Evolutionary conservation across 202 grass and related monocot species (phyloP).

Genomic region (Zoysia matrella): DNA sequence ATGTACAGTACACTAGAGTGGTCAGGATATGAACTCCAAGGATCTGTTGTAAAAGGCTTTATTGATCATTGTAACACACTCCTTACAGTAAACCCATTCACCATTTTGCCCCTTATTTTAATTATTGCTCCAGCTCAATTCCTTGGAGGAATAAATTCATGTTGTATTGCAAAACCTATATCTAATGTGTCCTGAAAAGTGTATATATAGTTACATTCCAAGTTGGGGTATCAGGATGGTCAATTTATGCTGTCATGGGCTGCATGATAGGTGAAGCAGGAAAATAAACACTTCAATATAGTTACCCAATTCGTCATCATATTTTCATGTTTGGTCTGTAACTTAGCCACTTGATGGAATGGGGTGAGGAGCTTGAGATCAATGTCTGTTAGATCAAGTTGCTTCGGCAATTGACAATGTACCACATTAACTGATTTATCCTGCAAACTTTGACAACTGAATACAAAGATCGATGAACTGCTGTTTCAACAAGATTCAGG

Average conservation of each 20-base stretch:
- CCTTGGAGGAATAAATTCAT: slow-evolving; percentile 38
- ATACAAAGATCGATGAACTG: too few species aligned
- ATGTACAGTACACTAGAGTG: slow-evolving; percentile 87
- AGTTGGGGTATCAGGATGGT: background rate
- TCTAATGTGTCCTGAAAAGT: background rate
- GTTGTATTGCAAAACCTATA: background rate
- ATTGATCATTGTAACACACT: slow-evolving; percentile 52
- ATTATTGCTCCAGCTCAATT: slow-evolving; percentile 15
- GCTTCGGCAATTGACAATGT: background rate
- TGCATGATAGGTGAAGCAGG: background rate
- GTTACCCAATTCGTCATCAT: background rate
- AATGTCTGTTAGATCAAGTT: background rate
- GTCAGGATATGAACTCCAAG: slow-evolving; percentile 55
- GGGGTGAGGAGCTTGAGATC: background rate
- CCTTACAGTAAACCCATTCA: slow-evolving; percentile 56
- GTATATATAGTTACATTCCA: background rate
- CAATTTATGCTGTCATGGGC: too few species aligned
- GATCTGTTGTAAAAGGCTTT: slow-evolving; percentile 59
- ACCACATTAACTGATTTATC: background rate
- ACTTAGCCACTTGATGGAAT: background rate
- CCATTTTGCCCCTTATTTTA: background rate
- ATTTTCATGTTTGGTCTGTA: background rate
- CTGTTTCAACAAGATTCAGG: too few species aligned
- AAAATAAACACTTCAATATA: background rate
- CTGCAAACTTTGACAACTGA: background rate